phyloP scores from a whole-genome alignment of 495 filamentous ascomycete species.

The Neurospora intermedia region DNA sequence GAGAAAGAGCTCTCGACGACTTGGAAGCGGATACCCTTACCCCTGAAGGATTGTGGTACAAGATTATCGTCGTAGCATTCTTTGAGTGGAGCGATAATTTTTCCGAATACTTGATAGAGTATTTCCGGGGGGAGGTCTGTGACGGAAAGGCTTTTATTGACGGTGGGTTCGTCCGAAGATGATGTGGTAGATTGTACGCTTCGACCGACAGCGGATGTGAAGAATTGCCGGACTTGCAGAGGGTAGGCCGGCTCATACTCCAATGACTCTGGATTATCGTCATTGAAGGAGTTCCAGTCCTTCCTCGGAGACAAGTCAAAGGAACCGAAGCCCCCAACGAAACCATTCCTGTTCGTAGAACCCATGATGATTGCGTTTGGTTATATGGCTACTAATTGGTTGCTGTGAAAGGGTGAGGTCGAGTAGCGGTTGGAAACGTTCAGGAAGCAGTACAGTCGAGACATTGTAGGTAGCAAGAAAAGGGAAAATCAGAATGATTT shows the following conservation, averaged over 20 bases:
- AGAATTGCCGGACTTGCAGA: neutral
- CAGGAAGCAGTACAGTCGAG: neutral
- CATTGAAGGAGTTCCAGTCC: neutral
- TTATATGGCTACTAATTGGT: neutral
- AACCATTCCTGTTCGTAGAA: neutral
- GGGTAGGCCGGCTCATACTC: neutral
- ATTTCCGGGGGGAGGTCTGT: neutral
- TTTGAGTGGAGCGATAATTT: neutral
- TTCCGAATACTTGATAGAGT: neutral
- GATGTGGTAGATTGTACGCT: too few species aligned
- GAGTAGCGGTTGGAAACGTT: neutral
- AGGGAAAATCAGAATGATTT: neutral
- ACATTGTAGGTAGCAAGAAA: neutral
- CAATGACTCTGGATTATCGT: neutral
- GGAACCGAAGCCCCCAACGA: neutral
- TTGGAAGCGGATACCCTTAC: neutral
- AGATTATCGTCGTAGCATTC: neutral
- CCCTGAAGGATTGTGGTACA: neutral
- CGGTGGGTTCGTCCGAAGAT: rapidly evolving
- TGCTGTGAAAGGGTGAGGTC: neutral
- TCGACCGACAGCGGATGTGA: neutral
- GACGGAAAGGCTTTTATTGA: neutral
- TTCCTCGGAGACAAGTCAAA: neutral
- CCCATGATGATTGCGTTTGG: neutral
- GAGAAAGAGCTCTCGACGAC: neutral